Evolutionary conservation across 2,329 filamentous ascomycete species (phyloP), one percentile per base, ranked within the genome.

Genomic region (Verticillium klebahnii): DNA sequence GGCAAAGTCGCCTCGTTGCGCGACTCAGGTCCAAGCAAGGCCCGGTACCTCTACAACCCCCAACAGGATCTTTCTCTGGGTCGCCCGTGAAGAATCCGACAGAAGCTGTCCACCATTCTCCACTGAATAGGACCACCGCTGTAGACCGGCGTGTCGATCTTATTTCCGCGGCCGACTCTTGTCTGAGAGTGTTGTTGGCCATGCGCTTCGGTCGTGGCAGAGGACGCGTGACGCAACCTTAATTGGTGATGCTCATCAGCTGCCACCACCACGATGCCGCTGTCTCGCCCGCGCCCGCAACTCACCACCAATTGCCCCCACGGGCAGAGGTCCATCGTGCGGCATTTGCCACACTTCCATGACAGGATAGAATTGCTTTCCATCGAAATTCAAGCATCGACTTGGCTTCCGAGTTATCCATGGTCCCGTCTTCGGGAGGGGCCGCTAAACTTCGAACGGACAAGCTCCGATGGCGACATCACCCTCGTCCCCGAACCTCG

Each of bases 381-480:
- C 45, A 52, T 52, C 17, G 45, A 23, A n/a, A 23, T 52, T 14
- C 45, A 52, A 52, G 45, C 45, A 52, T 52, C 45, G 45, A 52
- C 45, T 52, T 52, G 57, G 37, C 57, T 58, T 58, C 57, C 57
- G 57, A 45, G n/a, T 29, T 57, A 23, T 32, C 57, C 57, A 40
- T 57, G 55, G 31, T 37, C 29, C 31, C 57, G 25, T 40, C 45
- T 14, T 12, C 11, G 45, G 9, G 45, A 52, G 45, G 45, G 45
- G 45, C 45, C 45, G 45, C 64, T 66, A 66, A 60, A 60, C 64
- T 66, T 64, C 23, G 61, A 56, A 60, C 52, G 64, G 64, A 56
- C 61, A 65, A 63, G 66, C 61, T 63, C 64, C 62, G 67, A 69
- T 69, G 67, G 67, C 68, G 67, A 69, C 68, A 69, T 69, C 67